A percentile compares a stretch with the other conserved stretches of the same genome.
phyloP scores from a whole-genome alignment of 1,139 yeast genomes.

The Magnusiomyces magnusii region DNA sequence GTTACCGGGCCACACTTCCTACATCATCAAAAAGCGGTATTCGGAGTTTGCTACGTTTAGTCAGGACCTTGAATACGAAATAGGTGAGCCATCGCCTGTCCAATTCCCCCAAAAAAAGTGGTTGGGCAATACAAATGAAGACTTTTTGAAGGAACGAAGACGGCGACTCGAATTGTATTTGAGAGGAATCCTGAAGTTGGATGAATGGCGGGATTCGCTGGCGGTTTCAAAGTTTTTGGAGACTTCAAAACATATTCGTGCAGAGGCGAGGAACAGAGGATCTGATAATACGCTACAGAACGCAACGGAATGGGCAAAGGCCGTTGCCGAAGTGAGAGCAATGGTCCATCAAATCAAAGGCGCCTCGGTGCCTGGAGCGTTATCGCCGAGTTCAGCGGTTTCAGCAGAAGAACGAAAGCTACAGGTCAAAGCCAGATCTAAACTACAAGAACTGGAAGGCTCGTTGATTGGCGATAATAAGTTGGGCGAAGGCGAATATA shows the following conservation, averaged over 20 bases:
- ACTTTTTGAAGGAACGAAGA: constrained; percentile 30
- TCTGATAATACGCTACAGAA: constrained; percentile 10
- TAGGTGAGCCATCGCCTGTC: constrained; percentile 42
- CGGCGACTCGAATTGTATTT: constrained; percentile 31
- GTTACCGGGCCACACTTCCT: constrained; percentile 24
- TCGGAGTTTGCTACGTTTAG: constrained; percentile 48
- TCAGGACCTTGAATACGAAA: constrained; percentile 39
- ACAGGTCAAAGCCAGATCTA: constrained; percentile 25
- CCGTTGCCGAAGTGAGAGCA: constrained; percentile 22
- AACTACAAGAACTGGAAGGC: constrained; percentile 27
- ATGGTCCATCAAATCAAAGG: constrained; percentile 23
- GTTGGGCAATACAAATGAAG: constrained; percentile 26
- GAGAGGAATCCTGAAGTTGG: constrained; percentile 29
- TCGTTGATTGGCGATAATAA: constrained; percentile 19
- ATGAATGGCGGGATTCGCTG: constrained; percentile 31
- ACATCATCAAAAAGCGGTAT: constrained; percentile 39
- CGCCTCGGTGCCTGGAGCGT: neutral
- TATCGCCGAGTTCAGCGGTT: neutral
- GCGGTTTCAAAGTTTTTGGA: constrained; percentile 31
- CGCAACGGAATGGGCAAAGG: constrained; percentile 28
- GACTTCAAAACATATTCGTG: constrained; percentile 21
- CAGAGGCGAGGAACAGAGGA: neutral
- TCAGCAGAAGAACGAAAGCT: constrained; percentile 22
- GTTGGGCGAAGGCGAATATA: constrained; percentile 26
- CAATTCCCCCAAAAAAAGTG: constrained; percentile 40